A percentile compares a stretch with the other conserved stretches of the same genome.
These are phyloP conservation scores for Chlamydomonas sp. DNA, from an alignment of 139 green algal genomes.

Conservation along the genomic window DNA sequence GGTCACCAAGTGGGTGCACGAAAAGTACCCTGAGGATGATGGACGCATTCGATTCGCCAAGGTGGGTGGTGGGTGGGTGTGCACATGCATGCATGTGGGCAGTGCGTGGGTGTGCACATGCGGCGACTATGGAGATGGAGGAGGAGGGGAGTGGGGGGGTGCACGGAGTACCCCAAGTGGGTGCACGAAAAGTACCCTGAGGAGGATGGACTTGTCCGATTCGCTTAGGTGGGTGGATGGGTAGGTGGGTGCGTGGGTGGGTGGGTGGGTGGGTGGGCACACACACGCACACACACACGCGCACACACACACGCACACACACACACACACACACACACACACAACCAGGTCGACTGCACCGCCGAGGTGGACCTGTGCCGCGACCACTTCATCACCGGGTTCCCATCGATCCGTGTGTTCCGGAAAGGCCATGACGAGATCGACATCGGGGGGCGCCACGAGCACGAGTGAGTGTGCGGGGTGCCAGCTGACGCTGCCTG, in stretches of 20 bases:
- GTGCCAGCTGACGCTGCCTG: too few species aligned
- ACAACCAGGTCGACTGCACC: slow-evolving; percentile 92
- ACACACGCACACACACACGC: too few species aligned
- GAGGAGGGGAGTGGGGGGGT: too few species aligned
- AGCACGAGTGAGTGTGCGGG: too few species aligned
- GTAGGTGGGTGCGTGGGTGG: background rate
- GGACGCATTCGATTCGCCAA: slow-evolving; percentile 85
- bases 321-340: too few species aligned
- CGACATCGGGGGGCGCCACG: slow-evolving; percentile 30
- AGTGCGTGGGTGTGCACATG: too few species aligned
- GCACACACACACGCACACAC: background rate
- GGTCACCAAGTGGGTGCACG: slow-evolving; percentile 73
- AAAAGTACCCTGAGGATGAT: slow-evolving; percentile 80
- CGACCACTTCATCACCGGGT: slow-evolving; percentile 83
- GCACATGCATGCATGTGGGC: background rate
- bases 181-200: slow-evolving; percentile 86
- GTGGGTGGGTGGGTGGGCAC: too few species aligned
- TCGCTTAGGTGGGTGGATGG: slow-evolving; percentile 74
- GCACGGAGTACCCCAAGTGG: slow-evolving; percentile 67
- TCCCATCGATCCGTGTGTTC: slow-evolving; percentile 93
- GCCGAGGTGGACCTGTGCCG: slow-evolving; percentile 74
- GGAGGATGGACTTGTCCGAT: slow-evolving; percentile 70
- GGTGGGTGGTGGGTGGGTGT: slow-evolving; percentile 47
- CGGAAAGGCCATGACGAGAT: slow-evolving; percentile 77
- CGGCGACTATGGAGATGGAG: too few species aligned